phyloP scores from a whole-genome alignment of 257 asterid species.

The Rehmannia glutinosa region DNA sequence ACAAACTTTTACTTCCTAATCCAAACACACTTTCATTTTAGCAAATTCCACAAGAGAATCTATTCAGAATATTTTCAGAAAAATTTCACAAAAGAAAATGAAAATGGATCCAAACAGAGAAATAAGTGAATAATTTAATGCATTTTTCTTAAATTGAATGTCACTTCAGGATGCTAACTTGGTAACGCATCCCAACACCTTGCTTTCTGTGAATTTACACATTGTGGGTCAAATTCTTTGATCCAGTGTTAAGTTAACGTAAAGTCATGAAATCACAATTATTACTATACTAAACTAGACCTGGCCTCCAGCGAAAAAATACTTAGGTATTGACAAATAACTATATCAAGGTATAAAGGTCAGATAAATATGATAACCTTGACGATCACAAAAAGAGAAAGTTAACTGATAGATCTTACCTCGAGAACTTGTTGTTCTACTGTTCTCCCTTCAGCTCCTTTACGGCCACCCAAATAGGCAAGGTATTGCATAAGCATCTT shows the following conservation, averaged over 20 bases:
- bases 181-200: no score
- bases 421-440: constrained; percentile 92
- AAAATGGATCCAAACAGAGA: no score
- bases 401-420: constrained; percentile 39
- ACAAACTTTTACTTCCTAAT: not conserved
- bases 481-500: constrained; percentile 91
- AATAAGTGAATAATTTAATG: no score
- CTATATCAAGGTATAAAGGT: constrained; percentile 17
- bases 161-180: no score
- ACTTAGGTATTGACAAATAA: not conserved
- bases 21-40: not conserved
- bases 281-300: no score
- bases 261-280: no score
- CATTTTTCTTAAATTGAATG: no score
- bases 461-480: constrained; percentile 85
- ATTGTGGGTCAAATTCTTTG: no score
- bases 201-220: no score
- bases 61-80: not conserved
- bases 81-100: no score
- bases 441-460: constrained; percentile 71
- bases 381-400: constrained; percentile 19
- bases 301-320: not conserved
- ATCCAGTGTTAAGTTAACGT: no score
- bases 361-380: not conserved
- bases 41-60: not conserved